A percentile compares a stretch with the other conserved stretches of the same genome.
Conservation (phyloP, 2,329 filamentous ascomycete species). For the Paecilomyces fulvus region DNA sequence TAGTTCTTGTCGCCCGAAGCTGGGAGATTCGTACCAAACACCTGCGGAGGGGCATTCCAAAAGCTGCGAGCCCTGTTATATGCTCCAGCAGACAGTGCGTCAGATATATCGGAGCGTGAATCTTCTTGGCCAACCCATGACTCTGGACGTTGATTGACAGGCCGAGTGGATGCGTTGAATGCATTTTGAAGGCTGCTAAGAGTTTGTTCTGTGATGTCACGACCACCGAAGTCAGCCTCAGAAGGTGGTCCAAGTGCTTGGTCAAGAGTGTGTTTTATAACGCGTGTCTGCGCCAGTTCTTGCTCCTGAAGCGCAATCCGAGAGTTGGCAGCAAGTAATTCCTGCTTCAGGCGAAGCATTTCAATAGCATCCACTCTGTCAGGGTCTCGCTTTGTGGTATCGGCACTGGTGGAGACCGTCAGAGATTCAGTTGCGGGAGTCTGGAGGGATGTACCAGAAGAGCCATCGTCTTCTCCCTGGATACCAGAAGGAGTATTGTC, state of each 20-base stretch:
- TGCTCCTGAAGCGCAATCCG: conserved; percentile 53
- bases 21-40: conserved; percentile 19
- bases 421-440: conserved; percentile 10
- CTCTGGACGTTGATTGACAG: conserved; percentile 33
- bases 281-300: conserved; percentile 51
- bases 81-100: conserved; percentile 32
- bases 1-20: conserved; percentile 20
- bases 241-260: conserved; percentile 48
- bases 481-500: conserved; percentile 8
- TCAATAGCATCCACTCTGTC: conserved; percentile 36
- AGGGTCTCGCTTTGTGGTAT: conserved; percentile 7
- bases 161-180: conserved; percentile 44
- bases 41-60: conserved; percentile 19
- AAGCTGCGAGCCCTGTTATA: conserved; percentile 32
- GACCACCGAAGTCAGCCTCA: conserved; percentile 42
- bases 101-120: conserved; percentile 37
- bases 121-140: conserved; percentile 38
- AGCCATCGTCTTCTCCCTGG: conserved; percentile 14
- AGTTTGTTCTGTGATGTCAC: conserved; percentile 44
- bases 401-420: conserved; percentile 3
- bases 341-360: conserved; percentile 47
- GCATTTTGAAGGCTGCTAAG: conserved; percentile 42
- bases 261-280: conserved; percentile 54
- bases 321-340: conserved; percentile 49
- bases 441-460: conserved; percentile 10